Conservation (phyloP, 768 basidiomycete genomes). For the Russula virescens region DNA sequence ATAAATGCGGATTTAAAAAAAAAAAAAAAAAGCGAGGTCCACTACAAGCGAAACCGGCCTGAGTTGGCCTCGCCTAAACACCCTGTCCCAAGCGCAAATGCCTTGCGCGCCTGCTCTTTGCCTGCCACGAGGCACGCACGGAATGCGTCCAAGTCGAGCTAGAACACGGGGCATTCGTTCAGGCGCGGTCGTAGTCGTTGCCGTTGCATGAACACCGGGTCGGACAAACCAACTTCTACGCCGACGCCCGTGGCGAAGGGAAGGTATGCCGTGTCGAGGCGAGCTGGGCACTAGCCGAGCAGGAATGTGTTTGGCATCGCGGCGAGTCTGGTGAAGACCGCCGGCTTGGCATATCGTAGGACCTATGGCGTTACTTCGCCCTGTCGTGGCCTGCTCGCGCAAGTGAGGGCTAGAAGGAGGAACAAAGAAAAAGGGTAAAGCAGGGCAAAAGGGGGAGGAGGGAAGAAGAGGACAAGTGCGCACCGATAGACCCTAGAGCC, state of each 20-base stretch:
- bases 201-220: constrained; percentile 44
- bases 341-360: constrained; percentile 57
- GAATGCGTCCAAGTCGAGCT: constrained; percentile 40
- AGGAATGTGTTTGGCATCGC: no score
- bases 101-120: constrained; percentile 43
- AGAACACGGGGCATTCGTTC: constrained; percentile 44
- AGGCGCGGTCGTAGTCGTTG: constrained; percentile 38
- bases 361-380: constrained; percentile 55
- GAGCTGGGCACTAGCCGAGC: no score
- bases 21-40: no score
- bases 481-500: constrained; percentile 53
- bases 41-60: no score
- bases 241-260: no score
- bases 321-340: constrained; percentile 49
- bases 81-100: no score
- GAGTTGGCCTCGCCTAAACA: no score
- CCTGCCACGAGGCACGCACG: constrained; percentile 32
- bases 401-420: no score
- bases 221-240: no score
- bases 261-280: no score
- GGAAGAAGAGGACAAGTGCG: constrained; percentile 17
- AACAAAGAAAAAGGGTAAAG: neutral
- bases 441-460: neutral
- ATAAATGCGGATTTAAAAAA: no score
- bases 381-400: no score